Conservation (phyloP, 768 basidiomycete genomes). For the Leucogyrophana mollusca region DNA sequence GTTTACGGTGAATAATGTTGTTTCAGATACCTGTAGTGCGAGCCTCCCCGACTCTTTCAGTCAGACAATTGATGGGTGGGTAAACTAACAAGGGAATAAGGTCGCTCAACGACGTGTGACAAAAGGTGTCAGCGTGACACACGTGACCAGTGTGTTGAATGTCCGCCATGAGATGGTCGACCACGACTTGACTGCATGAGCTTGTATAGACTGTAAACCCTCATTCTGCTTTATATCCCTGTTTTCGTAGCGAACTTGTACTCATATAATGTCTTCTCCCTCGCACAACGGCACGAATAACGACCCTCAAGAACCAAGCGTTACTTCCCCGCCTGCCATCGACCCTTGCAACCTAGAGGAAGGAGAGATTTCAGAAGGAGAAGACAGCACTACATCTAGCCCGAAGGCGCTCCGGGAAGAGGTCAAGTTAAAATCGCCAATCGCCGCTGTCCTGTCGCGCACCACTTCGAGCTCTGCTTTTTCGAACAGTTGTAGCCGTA, state of each 20-base stretch:
- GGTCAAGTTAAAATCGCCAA: neutral
- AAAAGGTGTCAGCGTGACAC: too few relatives aligned
- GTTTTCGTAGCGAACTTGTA: neutral
- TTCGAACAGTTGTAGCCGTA: neutral
- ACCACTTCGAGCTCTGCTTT: neutral
- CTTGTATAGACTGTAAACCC: too few relatives aligned
- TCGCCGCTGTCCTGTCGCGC: neutral
- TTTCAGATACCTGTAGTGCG: too few relatives aligned
- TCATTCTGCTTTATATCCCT: too few relatives aligned
- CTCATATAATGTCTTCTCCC: neutral
- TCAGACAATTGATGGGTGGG: too few relatives aligned
- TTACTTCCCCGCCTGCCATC: neutral
- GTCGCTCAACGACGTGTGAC: too few relatives aligned
- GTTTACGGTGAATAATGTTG: too few relatives aligned
- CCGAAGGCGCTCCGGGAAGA: neutral
- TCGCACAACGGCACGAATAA: neutral
- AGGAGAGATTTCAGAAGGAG: conserved; percentile 20
- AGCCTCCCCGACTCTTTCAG: too few relatives aligned
- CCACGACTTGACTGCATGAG: too few relatives aligned
- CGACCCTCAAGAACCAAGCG: neutral
- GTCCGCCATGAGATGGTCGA: too few relatives aligned
- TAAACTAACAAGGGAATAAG: too few relatives aligned
- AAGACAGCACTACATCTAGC: neutral
- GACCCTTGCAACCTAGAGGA: conserved; percentile 14
- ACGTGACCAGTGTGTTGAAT: too few relatives aligned